Percentiles rank a stretch among this genome's conserved stretches.
Evolutionary conservation across 768 basidiomycete species (phyloP).

Genomic region (Kwoniella heveanensis): DNA sequence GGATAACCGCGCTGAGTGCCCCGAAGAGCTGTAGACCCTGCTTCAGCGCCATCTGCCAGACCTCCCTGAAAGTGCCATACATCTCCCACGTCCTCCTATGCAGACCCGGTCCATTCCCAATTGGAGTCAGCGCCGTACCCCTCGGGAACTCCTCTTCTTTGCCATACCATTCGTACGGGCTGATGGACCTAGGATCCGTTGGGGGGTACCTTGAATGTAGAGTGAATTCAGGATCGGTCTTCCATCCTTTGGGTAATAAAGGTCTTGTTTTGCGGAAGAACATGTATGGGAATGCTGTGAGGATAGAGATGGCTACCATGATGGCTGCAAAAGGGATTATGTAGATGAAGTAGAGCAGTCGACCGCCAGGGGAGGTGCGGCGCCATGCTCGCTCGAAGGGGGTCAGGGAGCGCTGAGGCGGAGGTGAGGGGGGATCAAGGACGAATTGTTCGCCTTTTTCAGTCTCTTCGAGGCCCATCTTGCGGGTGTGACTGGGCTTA

Average conservation of each 20-base stretch:
- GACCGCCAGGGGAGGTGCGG: conserved; percentile 8
- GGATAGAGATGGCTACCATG: conserved; percentile 1
- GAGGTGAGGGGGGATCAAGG: neutral
- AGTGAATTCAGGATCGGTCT: conserved; percentile 5
- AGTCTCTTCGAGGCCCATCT: neutral
- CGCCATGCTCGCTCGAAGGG: conserved; percentile 20
- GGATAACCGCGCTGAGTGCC: conserved; percentile 26
- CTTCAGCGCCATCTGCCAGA: conserved; percentile 16
- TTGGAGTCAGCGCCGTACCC: neutral
- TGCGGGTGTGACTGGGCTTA: neutral
- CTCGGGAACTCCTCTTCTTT: conserved; percentile 9
- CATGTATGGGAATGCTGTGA: conserved; percentile 12
- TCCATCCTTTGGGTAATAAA: neutral
- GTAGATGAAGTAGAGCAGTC: conserved; percentile 23
- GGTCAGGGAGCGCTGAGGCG: neutral
- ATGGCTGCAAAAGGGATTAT: conserved; percentile 12
- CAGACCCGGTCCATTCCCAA: conserved; percentile 18
- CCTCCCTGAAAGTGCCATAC: conserved; percentile 29
- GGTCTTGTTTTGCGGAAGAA: conserved; percentile 16
- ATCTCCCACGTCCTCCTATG: conserved; percentile 34
- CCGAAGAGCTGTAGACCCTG: conserved; percentile 44
- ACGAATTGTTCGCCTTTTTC: neutral
- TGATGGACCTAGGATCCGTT: neutral
- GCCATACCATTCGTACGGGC: conserved; percentile 26
- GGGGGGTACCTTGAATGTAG: neutral